Evolutionary conservation across 192 early-diverging fungal species (phyloP).

Genomic region (Geranomyces michiganensis): DNA sequence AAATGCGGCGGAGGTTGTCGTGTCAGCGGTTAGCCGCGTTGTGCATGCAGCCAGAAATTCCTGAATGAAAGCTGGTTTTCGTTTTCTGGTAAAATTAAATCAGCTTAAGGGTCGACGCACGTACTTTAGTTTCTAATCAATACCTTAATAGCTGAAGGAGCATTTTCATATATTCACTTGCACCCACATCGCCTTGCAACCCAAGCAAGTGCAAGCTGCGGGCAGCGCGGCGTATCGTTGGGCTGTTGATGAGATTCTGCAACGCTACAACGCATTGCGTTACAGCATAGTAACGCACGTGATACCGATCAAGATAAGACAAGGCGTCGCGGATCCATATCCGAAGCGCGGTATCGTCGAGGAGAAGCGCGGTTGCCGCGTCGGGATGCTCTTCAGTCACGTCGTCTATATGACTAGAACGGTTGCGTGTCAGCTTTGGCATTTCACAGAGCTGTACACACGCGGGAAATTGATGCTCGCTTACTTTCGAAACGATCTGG

Average conservation of each 20-base stretch:
- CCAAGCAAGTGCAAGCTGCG: conserved; percentile 70
- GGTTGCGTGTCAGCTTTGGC: no score
- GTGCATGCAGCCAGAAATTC: conserved; percentile 1
- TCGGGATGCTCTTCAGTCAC: conserved; percentile 42
- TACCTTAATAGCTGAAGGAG: conserved; percentile 6
- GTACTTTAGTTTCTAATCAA: neutral
- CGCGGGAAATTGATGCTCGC: no score
- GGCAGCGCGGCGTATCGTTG: conserved; percentile 53
- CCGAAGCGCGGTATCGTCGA: conserved; percentile 62
- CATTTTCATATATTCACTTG: conserved; percentile 39
- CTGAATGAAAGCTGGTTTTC: neutral
- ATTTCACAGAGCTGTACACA: no score
- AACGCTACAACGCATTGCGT: conserved; percentile 62
- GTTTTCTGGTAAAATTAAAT: conserved; percentile 20
- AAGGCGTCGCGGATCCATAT: conserved; percentile 55
- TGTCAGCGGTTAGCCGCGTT: neutral
- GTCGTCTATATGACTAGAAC: conserved; percentile 38
- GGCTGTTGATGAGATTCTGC: conserved; percentile 54
- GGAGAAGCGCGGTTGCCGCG: conserved; percentile 51
- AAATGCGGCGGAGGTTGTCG: neutral
- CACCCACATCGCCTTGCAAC: conserved; percentile 46
- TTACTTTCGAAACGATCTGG: conserved; percentile 32
- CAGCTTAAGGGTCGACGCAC: neutral
- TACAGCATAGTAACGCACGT: conserved; percentile 60
- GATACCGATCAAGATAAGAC: conserved; percentile 55